A percentile compares a stretch with the other conserved stretches of the same genome.
phyloP scores from a whole-genome alignment of 176 grass and related monocot genomes.

The Hordeum marinum region DNA sequence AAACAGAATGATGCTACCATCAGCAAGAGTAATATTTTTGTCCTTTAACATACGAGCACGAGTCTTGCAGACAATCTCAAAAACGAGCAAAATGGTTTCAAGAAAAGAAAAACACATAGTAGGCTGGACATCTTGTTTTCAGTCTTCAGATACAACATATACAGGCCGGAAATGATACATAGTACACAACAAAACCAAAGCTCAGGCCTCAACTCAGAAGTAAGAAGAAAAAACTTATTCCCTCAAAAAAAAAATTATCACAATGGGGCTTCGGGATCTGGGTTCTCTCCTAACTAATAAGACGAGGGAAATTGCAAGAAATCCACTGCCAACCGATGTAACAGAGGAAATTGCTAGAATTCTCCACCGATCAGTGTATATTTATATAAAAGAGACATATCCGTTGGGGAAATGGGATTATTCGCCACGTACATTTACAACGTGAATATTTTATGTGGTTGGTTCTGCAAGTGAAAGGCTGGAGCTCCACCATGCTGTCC shows the following conservation, averaged over 20 bases:
- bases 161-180: conserved; percentile 28
- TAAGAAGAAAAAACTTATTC: not conserved
- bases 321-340: not conserved
- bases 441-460: not conserved
- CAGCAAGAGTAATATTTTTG: not conserved
- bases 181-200: not conserved
- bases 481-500: not conserved
- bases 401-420: not conserved
- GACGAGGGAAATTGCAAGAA: not conserved
- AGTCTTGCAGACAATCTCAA: not conserved
- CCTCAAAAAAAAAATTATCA: not conserved
- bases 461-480: not conserved
- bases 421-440: not conserved
- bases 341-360: conserved; percentile 19
- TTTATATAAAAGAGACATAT: not conserved
- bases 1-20: too few relatives aligned
- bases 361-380: not conserved
- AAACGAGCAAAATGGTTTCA: not conserved
- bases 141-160: conserved; percentile 3
- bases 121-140: conserved; percentile 1
- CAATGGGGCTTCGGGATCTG: not conserved
- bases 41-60: not conserved
- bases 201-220: not conserved
- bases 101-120: not conserved
- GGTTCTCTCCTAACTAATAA: not conserved